phyloP scores from a whole-genome alignment of 2,329 filamentous ascomycete species.

The Triangularia verruculosa region DNA sequence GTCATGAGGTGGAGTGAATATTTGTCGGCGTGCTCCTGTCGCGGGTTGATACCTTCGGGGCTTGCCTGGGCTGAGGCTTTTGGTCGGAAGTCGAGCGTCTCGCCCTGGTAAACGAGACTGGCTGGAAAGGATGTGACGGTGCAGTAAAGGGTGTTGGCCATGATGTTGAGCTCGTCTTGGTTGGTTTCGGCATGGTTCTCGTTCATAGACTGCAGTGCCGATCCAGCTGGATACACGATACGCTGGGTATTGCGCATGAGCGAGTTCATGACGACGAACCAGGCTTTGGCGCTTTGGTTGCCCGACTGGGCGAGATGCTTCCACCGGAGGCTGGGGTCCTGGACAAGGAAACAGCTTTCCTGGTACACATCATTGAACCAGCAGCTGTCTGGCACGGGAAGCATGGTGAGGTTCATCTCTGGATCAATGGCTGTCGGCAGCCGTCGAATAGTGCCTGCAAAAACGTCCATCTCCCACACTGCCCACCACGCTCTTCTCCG shows the following conservation, averaged over 20 bases:
- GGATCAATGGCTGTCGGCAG: constrained; percentile 37
- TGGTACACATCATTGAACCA: constrained; percentile 33
- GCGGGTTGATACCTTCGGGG: constrained; percentile 14
- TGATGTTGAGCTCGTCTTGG: constrained; percentile 29
- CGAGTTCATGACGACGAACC: constrained; percentile 40
- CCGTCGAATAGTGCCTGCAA: constrained; percentile 39
- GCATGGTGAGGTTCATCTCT: constrained; percentile 35
- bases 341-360: constrained; percentile 32
- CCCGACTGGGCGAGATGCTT: constrained; percentile 32
- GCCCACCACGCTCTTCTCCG: constrained; percentile 40
- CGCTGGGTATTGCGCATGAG: constrained; percentile 38
- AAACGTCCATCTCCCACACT: constrained; percentile 44
- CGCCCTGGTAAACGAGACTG: constrained; percentile 30
- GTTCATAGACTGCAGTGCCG: constrained; percentile 18
- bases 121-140: constrained; percentile 32
- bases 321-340: constrained; percentile 33
- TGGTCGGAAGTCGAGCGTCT: constrained; percentile 32
- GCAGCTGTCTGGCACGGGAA: constrained; percentile 35
- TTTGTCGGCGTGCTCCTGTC: constrained; percentile 31
- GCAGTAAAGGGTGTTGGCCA: constrained; percentile 34
- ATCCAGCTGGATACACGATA: constrained; percentile 31
- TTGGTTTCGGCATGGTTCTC: constrained; percentile 20
- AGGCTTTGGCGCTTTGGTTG: constrained; percentile 36
- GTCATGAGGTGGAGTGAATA: constrained; percentile 36
- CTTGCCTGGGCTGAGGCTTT: neutral